Conservation (phyloP, 768 basidiomycete species). For the Asterophora parasitica region DNA sequence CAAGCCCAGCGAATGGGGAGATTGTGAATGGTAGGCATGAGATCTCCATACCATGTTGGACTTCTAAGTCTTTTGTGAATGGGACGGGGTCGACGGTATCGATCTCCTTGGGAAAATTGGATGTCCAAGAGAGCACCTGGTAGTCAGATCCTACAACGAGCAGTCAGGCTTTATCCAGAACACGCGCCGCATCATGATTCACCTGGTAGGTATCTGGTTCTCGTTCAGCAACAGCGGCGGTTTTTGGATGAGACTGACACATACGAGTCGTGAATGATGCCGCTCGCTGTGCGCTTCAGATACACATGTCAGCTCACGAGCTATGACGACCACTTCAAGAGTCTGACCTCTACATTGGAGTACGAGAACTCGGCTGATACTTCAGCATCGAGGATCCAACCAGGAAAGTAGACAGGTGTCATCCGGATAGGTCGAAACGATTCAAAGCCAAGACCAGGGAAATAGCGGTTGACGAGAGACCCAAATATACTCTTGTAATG, state of each 20-base stretch:
- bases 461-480: conserved; percentile 29
- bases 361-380: conserved; percentile 33
- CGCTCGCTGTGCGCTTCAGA: conserved; percentile 26
- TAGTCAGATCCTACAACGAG: conserved; percentile 35
- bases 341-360: conserved; percentile 21
- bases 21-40: conserved; percentile 53
- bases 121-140: conserved; percentile 40
- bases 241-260: conserved; percentile 22
- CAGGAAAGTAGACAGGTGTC: conserved; percentile 55
- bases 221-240: conserved; percentile 14
- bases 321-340: conserved; percentile 1
- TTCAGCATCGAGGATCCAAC: conserved; percentile 58
- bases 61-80: conserved; percentile 43
- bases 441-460: conserved; percentile 35
- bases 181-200: conserved; percentile 1
- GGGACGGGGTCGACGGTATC: conserved; percentile 31
- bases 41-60: conserved; percentile 45
- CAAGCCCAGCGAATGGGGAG: conserved; percentile 47
- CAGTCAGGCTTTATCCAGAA: neutral
- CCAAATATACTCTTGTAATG: conserved; percentile 20
- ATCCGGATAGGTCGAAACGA: conserved; percentile 41
- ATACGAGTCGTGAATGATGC: conserved; percentile 42
- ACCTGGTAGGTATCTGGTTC: conserved; percentile 44
- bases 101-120: conserved; percentile 28
- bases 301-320: neutral